Percentiles rank a stretch among this genome's conserved stretches.
Conservation (phyloP, 768 basidiomycete genomes). For the Mycena vulgaris region DNA sequence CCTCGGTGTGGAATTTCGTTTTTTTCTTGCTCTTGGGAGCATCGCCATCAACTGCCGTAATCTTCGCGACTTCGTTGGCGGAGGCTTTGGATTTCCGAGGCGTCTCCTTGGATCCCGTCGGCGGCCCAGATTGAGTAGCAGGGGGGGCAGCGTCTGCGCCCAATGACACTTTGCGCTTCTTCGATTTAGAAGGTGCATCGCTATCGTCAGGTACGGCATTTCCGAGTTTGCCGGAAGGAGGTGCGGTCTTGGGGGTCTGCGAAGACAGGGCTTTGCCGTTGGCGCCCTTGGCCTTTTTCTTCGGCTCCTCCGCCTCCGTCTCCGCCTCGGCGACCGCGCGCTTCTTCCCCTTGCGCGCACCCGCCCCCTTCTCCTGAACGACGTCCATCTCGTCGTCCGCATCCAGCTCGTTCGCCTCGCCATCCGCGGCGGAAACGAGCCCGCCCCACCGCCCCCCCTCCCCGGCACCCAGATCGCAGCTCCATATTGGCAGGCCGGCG, state of each 20-base stretch:
- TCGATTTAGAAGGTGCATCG: conserved; percentile 18
- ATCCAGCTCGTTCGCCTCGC: conserved; percentile 46
- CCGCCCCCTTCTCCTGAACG: conserved; percentile 43
- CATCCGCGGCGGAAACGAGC: conserved; percentile 50
- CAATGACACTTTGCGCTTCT: conserved; percentile 20
- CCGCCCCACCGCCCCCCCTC: conserved; percentile 76
- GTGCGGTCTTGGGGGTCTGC: conserved; percentile 17
- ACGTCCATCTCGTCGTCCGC: conserved; percentile 45
- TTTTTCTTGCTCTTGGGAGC: conserved; percentile 20
- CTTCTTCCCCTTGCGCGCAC: conserved; percentile 52
- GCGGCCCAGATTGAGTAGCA: not conserved
- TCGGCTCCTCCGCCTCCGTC: conserved; percentile 55
- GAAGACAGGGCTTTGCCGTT: conserved; percentile 36
- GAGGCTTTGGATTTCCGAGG: conserved; percentile 5
- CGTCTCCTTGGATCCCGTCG: conserved; percentile 1
- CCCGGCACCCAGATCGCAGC: conserved; percentile 74
- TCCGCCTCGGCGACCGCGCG: conserved; percentile 54
- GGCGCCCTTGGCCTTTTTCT: conserved; percentile 61
- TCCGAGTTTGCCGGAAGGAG: conserved; percentile 21
- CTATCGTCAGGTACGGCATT: conserved; percentile 10
- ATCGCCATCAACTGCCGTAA: conserved; percentile 4
- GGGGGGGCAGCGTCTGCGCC: conserved; percentile 2
- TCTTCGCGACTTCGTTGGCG: not conserved
- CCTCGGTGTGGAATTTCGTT: conserved; percentile 3
- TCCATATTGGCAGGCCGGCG: conserved; percentile 93